Percentiles rank a stretch among this genome's conserved stretches.
Evolutionary conservation across 2,329 filamentous ascomycete species (phyloP).

Genomic region (Colletotrichum chlorophyti): DNA sequence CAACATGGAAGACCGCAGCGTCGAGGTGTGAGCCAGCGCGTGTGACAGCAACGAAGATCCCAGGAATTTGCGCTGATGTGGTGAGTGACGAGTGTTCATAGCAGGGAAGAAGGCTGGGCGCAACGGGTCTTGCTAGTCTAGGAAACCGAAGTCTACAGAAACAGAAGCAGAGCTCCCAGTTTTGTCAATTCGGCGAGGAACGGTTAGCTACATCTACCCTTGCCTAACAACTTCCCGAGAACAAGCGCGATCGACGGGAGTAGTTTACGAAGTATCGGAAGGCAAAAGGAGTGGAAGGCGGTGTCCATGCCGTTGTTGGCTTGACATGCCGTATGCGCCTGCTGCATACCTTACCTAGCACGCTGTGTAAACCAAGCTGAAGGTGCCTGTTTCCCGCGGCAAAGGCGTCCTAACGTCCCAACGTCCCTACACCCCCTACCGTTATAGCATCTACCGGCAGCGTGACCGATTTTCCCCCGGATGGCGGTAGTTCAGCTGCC

Average conservation of each 20-base stretch:
- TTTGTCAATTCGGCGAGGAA: background rate
- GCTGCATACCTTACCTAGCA: too few species aligned
- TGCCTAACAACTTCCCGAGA: too few species aligned
- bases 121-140: slow-evolving; percentile 11
- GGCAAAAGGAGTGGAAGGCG: slow-evolving; percentile 1
- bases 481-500: too few species aligned
- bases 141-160: slow-evolving; percentile 9
- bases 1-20: slow-evolving; percentile 19
- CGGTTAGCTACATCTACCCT: background rate
- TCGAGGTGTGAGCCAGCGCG: background rate
- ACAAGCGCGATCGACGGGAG: too few species aligned
- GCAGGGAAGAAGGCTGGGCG: slow-evolving; percentile 14
- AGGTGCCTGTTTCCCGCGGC: slow-evolving; percentile 1
- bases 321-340: too few species aligned
- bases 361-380: too few species aligned
- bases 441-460: too few species aligned
- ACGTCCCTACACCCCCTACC: too few species aligned
- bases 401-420: slow-evolving; percentile 11
- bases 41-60: slow-evolving; percentile 1
- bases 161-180: background rate
- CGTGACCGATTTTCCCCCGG: too few species aligned
- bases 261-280: too few species aligned
- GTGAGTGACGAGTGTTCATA: background rate
- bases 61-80: background rate
- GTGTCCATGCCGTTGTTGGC: too few species aligned